Evolutionary conservation across 192 early-diverging fungal species (phyloP).

Genomic region (Dissophora ornata): DNA sequence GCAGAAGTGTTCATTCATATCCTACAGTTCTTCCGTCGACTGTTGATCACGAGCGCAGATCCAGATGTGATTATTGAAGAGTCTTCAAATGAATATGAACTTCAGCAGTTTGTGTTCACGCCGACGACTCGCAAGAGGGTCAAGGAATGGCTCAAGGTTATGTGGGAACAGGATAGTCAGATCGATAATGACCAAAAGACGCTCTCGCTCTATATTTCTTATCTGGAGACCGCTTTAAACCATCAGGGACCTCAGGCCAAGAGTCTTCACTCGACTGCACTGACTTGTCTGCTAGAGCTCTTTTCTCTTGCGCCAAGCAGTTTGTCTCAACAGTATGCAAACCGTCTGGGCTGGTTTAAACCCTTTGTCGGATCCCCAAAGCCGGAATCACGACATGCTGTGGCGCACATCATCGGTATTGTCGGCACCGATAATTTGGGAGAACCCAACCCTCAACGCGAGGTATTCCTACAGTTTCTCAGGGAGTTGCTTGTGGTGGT

Average conservation of each 20-base stretch:
- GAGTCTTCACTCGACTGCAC: conserved; percentile 69
- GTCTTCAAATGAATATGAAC: conserved; percentile 54
- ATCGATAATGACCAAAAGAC: conserved; percentile 58
- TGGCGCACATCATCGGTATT: conserved; percentile 80
- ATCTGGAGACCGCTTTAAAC: conserved; percentile 70
- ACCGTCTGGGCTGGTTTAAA: conserved; percentile 61
- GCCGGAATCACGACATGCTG: conserved; percentile 70
- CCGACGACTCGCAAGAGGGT: conserved; percentile 21
- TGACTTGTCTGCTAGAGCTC: conserved; percentile 74
- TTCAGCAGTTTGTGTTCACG: conserved; percentile 49
- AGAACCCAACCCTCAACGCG: conserved; percentile 25
- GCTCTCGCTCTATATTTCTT: conserved; percentile 63
- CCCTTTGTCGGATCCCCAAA: conserved; percentile 67
- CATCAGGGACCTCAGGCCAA: conserved; percentile 63
- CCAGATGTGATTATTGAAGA: conserved; percentile 66
- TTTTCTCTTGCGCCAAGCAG: conserved; percentile 73
- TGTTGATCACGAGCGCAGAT: conserved; percentile 69
- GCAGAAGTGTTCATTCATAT: conserved; percentile 73
- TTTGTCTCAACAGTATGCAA: conserved; percentile 62
- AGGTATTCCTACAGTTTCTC: conserved; percentile 55
- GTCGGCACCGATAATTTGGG: conserved; percentile 69
- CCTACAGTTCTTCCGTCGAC: conserved; percentile 69
- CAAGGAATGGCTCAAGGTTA: conserved; percentile 50
- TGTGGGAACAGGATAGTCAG: conserved; percentile 49
- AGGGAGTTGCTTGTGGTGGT: conserved; percentile 41